A percentile compares a stretch with the other conserved stretches of the same genome.
phyloP scores from a whole-genome alignment of 768 basidiomycete genomes.

The Mycena metata region DNA sequence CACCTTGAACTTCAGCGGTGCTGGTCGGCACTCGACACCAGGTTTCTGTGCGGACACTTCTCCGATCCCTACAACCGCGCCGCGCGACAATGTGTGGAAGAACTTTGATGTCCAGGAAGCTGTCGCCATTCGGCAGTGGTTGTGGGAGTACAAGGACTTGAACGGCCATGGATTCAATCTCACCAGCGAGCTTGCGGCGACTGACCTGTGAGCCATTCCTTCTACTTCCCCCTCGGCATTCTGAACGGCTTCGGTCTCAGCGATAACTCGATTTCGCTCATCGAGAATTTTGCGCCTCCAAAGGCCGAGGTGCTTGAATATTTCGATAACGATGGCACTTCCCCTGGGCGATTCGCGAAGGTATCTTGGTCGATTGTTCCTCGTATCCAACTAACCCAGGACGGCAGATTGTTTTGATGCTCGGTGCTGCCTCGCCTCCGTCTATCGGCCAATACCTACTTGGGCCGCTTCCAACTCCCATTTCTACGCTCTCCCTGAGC shows the following conservation, averaged over 20 bases:
- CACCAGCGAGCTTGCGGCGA: constrained; percentile 18
- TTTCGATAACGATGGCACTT: constrained; percentile 21
- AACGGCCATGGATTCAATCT: constrained; percentile 30
- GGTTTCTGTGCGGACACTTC: constrained; percentile 32
- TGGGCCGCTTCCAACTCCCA: constrained; percentile 33
- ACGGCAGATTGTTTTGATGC: constrained; percentile 26
- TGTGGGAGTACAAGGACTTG: constrained; percentile 26
- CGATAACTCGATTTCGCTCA: constrained; percentile 33
- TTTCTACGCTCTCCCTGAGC: constrained; percentile 26
- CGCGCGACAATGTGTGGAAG: constrained; percentile 36
- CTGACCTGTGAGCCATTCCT: constrained; percentile 28
- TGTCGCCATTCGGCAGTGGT: constrained; percentile 33
- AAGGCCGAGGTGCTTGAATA: constrained; percentile 36
- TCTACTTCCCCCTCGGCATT: background rate
- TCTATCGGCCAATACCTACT: constrained; percentile 32
- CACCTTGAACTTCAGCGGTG: background rate
- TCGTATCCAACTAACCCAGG: background rate
- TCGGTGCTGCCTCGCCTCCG: constrained; percentile 32
- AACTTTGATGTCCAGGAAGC: constrained; percentile 38
- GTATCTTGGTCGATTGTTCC: background rate
- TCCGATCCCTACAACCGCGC: constrained; percentile 29
- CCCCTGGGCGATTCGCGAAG: constrained; percentile 30
- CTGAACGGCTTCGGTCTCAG: constrained; percentile 2
- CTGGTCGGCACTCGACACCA: constrained; percentile 12
- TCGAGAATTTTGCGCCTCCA: constrained; percentile 34